Evolutionary conservation across 331 rosid genomes (phyloP).

Genomic region (Ulmus americana): DNA sequence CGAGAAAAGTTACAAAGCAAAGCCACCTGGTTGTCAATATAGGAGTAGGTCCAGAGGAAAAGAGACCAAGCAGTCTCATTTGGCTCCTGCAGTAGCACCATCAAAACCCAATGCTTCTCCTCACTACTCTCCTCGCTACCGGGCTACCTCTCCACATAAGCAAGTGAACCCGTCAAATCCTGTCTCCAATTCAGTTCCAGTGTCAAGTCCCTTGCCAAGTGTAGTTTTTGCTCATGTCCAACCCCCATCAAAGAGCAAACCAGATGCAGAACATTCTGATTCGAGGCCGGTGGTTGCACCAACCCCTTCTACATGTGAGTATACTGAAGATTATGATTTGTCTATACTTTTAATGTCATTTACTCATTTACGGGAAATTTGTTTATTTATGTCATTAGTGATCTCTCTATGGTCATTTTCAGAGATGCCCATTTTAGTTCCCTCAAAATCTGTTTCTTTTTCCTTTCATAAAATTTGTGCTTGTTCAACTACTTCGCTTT

Average conservation of each 20-base stretch:
- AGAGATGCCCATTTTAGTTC: too few relatives aligned
- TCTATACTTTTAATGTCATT: not conserved
- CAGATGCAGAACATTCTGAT: constrained; percentile 30
- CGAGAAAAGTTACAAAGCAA: constrained; percentile 35
- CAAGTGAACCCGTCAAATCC: constrained; percentile 40
- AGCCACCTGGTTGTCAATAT: constrained; percentile 51
- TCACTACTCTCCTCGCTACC: constrained; percentile 25
- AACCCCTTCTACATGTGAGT: constrained; percentile 58
- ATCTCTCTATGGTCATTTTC: too few relatives aligned
- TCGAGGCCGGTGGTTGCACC: constrained; percentile 24
- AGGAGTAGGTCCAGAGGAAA: constrained; percentile 34
- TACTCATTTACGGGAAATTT: not conserved
- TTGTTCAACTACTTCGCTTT: not conserved
- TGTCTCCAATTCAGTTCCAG: constrained; percentile 41
- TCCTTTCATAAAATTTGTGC: not conserved
- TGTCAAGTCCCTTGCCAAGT: constrained; percentile 63
- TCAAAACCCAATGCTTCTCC: constrained; percentile 27
- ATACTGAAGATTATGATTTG: constrained; percentile 1
- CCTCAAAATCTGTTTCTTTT: not conserved
- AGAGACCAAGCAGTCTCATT: constrained; percentile 36
- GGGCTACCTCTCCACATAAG: constrained; percentile 39
- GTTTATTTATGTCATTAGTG: not conserved
- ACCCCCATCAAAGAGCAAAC: constrained; percentile 54
- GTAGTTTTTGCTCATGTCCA: constrained; percentile 65
- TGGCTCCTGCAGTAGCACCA: constrained; percentile 44